Conservation (phyloP, 345 rosid species). For the Rhizophora mangle region DNA sequence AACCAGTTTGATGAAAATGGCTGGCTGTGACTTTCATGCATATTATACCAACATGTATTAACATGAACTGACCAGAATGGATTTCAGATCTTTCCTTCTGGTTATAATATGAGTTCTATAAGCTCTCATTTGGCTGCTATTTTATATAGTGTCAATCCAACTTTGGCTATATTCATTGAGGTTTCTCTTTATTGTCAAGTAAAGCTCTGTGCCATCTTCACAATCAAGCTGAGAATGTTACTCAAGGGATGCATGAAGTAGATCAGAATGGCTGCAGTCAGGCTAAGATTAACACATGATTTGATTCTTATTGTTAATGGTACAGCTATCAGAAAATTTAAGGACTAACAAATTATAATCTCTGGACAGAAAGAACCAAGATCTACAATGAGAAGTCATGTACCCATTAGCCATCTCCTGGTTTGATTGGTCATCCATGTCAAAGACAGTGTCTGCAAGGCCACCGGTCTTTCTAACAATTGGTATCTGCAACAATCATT, state of each 20-base stretch:
- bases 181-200: not conserved
- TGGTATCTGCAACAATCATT: slow-evolving; percentile 41
- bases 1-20: no score
- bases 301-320: not conserved
- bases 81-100: not conserved
- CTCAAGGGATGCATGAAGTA: no score
- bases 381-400: not conserved
- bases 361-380: not conserved
- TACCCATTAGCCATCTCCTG: slow-evolving; percentile 50
- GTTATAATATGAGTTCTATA: not conserved
- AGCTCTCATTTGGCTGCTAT: not conserved
- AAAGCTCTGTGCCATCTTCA: not conserved
- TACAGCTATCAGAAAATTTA: not conserved
- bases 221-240: no score
- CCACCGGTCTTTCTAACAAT: slow-evolving; percentile 62
- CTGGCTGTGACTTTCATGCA: no score
- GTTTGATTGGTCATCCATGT: slow-evolving; percentile 44
- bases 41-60: no score
- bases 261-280: no score
- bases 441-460: slow-evolving; percentile 59
- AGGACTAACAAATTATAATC: not conserved
- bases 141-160: no score
- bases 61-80: no score
- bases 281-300: not conserved
- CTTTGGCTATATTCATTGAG: not conserved